Evolutionary conservation across 1,284 basidiomycete species (phyloP).

Genomic region (Ganoderma lucidum): DNA sequence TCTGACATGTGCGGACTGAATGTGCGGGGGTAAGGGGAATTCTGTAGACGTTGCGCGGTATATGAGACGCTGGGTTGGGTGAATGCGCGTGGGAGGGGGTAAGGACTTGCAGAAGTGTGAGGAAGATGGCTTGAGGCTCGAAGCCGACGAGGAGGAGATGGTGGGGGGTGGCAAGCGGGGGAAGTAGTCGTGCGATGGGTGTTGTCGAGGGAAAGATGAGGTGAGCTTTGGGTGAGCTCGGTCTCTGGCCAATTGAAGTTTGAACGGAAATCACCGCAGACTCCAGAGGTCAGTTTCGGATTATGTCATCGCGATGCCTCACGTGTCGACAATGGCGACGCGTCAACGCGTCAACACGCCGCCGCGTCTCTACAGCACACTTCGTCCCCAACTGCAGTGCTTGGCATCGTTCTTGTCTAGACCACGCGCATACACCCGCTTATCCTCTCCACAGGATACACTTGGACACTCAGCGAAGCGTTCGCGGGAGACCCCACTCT

Average conservation of each 20-base stretch:
- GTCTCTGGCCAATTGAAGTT: conserved; percentile 3
- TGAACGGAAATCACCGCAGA: conserved; percentile 26
- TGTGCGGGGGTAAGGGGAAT: conserved; percentile 6
- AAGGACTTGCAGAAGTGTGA: conserved; percentile 6
- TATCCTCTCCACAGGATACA: neutral
- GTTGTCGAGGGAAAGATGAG: conserved; percentile 27
- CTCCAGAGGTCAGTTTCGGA: conserved; percentile 7
- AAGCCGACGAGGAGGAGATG: conserved; percentile 12
- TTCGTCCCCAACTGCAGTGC: neutral
- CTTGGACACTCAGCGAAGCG: conserved; percentile 9
- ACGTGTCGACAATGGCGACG: conserved; percentile 20
- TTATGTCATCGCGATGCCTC: conserved; percentile 24
- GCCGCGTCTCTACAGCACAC: neutral
- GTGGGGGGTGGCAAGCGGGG: conserved; percentile 1
- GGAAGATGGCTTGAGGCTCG: conserved; percentile 5
- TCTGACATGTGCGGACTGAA: conserved; percentile 6
- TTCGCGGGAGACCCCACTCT: conserved; percentile 9
- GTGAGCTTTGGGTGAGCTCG: conserved; percentile 24
- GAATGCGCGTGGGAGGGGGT: neutral
- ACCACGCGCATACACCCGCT: neutral
- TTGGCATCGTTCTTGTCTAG: conserved; percentile 4
- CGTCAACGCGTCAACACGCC: neutral
- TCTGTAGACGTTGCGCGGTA: conserved; percentile 13
- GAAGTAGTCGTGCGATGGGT: conserved; percentile 9
- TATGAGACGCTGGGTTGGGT: conserved; percentile 17